Evolutionary conservation across 1,139 yeast genomes (phyloP), one percentile per base, ranked within the genome.

Genomic region (Hanseniaspora uvarum): DNA sequence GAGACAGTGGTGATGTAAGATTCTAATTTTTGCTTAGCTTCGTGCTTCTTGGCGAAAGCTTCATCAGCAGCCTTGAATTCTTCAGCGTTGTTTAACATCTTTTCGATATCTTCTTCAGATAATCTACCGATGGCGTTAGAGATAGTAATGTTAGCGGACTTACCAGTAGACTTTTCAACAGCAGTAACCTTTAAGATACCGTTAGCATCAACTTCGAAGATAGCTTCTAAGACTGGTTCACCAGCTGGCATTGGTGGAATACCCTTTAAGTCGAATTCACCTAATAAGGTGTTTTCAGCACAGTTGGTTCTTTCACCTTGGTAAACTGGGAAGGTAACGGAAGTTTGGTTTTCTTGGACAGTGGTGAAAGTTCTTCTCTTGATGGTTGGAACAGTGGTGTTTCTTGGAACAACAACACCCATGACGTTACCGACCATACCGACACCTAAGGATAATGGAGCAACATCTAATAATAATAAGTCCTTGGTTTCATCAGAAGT

Each of bases 281-380:
- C 98, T 74, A 92, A 86, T 72, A 89, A 83, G 71, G 96, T 88
- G 94, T 92, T 92, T 79, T 92, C 97, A 66, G 87, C 73, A 82
- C 97, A 89, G 95, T 89, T 92, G 72, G 88, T 96, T 82, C 98
- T 95, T 80, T 92, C 98, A 84, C 98, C 98, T 79, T 92, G 97
- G 89, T 89, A 92, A 62, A 92, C 97, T 76, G 96, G 98, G 96
- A 92, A 89, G 75, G 87, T 95, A 67, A 92, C 98, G 67, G 96
- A 87, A 73, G 97, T 89, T 80, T 92, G 98, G 83, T 87, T 92
- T 83, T 92, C 98, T 71, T 86, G 96, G 71, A 86, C 96, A 70
- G 98, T 92, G 77, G 98, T 89, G 94, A 92, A 92, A 69, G 97
- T 92, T 82, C 96, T 86, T 80, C 96, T 86, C 88, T 92, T 92